Percentiles rank a stretch among this genome's conserved stretches.
Evolutionary conservation across 2,329 filamentous ascomycete genomes (phyloP).

Genomic region (Ophidiomyces ophidiicola): DNA sequence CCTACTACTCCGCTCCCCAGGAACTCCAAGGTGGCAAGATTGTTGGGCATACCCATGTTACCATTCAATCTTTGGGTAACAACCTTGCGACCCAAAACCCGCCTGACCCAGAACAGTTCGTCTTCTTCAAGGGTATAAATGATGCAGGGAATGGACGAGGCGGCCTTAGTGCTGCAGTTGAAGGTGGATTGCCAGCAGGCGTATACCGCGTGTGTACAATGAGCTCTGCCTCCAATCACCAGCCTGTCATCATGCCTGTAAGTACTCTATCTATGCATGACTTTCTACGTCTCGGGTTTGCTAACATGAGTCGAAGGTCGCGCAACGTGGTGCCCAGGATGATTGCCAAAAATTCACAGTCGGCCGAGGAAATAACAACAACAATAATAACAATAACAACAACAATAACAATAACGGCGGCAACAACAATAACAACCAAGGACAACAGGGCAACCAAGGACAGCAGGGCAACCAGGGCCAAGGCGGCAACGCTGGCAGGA

Average conservation of each 20-base stretch:
- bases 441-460: constrained; percentile 6
- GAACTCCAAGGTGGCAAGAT: constrained; percentile 33
- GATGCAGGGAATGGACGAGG: constrained; percentile 39
- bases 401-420: constrained; percentile 3
- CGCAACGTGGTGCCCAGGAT: constrained; percentile 42
- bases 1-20: constrained; percentile 47
- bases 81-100: constrained; percentile 27
- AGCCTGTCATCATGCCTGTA: constrained; percentile 46
- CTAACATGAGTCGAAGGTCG: constrained; percentile 23
- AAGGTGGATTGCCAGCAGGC: constrained; percentile 38
- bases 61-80: constrained; percentile 38
- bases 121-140: constrained; percentile 49
- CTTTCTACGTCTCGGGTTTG: background rate
- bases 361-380: constrained; percentile 12
- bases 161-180: constrained; percentile 35
- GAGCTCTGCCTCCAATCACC: constrained; percentile 41
- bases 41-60: constrained; percentile 33
- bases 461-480: constrained; percentile 9
- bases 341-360: constrained; percentile 43
- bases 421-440: constrained; percentile 1
- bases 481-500: constrained; percentile 7
- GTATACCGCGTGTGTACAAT: constrained; percentile 43
- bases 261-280: constrained; percentile 6
- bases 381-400: constrained; percentile 8
- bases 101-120: constrained; percentile 36